These are phyloP conservation scores for Biscutella laevigata DNA, from an alignment of 441 rosid genomes.

Conservation along the genomic window DNA sequence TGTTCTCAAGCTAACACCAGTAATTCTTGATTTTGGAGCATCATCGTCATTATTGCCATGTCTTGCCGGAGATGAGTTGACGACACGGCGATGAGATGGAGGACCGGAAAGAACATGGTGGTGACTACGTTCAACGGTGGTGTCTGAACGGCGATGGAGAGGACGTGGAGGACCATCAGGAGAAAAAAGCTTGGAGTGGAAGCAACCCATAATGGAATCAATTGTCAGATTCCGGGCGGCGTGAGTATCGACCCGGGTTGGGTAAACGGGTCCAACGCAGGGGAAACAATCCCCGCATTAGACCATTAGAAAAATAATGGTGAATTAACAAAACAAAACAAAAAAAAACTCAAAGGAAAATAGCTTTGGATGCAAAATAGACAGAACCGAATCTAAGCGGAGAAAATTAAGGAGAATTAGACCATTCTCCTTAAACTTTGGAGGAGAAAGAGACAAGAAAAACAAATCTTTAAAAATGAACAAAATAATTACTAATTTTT, in stretches of 20 bases:
- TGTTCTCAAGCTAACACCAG: slow-evolving; percentile 37
- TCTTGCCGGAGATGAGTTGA: slow-evolving; percentile 19
- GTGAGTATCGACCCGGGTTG: slow-evolving; percentile 45
- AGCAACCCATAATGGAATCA: slow-evolving; percentile 61
- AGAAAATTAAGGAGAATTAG: slow-evolving; percentile 36
- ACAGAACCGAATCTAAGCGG: slow-evolving; percentile 10
- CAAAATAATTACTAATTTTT: too few species aligned
- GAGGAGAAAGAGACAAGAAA: slow-evolving; percentile 25
- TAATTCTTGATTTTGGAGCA: slow-evolving; percentile 32
- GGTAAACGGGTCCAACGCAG: slow-evolving; percentile 43
- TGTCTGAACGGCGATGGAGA: slow-evolving; percentile 11
- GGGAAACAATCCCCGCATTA: slow-evolving; percentile 36
- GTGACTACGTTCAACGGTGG: slow-evolving; percentile 6
- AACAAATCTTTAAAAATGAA: too few species aligned
- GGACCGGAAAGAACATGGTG: too few species aligned
- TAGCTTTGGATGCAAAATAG: slow-evolving; percentile 20
- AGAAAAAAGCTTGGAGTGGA: slow-evolving; percentile 42
- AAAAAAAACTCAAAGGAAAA: slow-evolving; percentile 1
- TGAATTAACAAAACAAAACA: too few species aligned
- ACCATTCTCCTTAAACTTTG: slow-evolving; percentile 30
- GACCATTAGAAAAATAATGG: slow-evolving; percentile 10
- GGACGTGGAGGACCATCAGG: too few species aligned
- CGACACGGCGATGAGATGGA: slow-evolving; percentile 34
- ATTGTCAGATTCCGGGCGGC: slow-evolving; percentile 22
- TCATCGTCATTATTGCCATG: slow-evolving; percentile 13